Evolutionary conservation across 1,284 basidiomycete genomes (phyloP).

Genomic region (Kalmanozyma brasiliensis): DNA sequence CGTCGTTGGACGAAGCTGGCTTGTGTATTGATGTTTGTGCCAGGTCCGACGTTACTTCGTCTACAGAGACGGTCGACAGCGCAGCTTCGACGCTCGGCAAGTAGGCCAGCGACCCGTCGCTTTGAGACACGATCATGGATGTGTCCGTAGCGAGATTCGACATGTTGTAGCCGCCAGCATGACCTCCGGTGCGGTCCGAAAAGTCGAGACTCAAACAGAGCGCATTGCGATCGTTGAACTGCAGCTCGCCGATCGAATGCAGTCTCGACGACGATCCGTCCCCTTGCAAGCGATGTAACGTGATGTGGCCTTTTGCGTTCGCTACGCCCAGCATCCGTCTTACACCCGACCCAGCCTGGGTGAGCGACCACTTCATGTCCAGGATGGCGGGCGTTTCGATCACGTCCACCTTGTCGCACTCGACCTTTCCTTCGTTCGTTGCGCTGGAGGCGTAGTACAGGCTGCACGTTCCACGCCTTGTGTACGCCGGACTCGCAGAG

Average conservation of each 20-base stretch:
- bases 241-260: conserved; percentile 20
- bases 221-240: conserved; percentile 52
- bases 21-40: conserved; percentile 14
- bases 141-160: conserved; percentile 13
- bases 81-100: conserved; percentile 44
- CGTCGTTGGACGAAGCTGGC: conserved; percentile 2
- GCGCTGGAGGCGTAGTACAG: conserved; percentile 20
- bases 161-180: conserved; percentile 14
- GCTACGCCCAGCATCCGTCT: conserved; percentile 50
- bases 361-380: conserved; percentile 65
- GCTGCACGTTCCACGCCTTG: conserved; percentile 53
- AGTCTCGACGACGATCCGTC: background rate
- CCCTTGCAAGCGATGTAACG: conserved; percentile 30
- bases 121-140: conserved; percentile 60
- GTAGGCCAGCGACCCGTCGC: conserved; percentile 61
- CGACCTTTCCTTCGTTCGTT: conserved; percentile 2
- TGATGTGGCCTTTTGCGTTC: conserved; percentile 50
- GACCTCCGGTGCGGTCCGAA: conserved; percentile 48
- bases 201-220: conserved; percentile 67
- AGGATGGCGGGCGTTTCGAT: conserved; percentile 59
- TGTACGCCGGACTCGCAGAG: conserved; percentile 45
- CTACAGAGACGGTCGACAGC: conserved; percentile 1
- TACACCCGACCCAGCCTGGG: background rate
- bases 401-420: conserved; percentile 20
- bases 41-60: background rate